These are phyloP conservation scores for Ustilago loliicola DNA, from an alignment of 1,284 basidiomycete genomes.

Conservation along the genomic window DNA sequence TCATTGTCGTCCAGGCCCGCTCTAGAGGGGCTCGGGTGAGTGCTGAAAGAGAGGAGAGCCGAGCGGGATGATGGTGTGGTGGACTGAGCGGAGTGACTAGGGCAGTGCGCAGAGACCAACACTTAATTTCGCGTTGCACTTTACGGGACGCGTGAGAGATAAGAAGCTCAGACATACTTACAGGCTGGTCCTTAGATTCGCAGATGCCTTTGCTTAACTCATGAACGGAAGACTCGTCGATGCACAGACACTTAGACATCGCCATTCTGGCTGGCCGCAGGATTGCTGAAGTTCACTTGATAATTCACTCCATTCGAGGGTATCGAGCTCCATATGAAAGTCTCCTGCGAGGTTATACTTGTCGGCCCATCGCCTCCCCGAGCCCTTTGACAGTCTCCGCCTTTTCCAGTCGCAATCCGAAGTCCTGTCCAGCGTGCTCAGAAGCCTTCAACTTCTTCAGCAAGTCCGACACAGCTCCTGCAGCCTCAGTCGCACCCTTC, in stretches of 20 bases:
- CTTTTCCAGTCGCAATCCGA: constrained; percentile 79
- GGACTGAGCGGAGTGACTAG: neutral
- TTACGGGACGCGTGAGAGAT: constrained; percentile 17
- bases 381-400: constrained; percentile 78
- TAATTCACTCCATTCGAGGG: constrained; percentile 12
- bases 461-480: constrained; percentile 70
- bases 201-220: neutral
- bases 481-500: neutral
- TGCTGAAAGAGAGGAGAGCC: neutral
- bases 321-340: constrained; percentile 4
- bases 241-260: neutral
- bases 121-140: constrained; percentile 18
- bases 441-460: constrained; percentile 70
- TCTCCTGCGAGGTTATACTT: neutral
- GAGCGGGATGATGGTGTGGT: neutral
- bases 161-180: neutral
- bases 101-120: constrained; percentile 18
- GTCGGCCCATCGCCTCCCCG: constrained; percentile 70
- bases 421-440: constrained; percentile 65
- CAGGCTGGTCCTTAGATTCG: neutral
- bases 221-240: neutral
- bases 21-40: neutral
- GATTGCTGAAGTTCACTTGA: neutral
- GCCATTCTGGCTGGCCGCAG: neutral
- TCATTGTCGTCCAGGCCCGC: neutral